phyloP scores from a whole-genome alignment of 768 basidiomycete genomes.

The Tephrocybe sp. region DNA sequence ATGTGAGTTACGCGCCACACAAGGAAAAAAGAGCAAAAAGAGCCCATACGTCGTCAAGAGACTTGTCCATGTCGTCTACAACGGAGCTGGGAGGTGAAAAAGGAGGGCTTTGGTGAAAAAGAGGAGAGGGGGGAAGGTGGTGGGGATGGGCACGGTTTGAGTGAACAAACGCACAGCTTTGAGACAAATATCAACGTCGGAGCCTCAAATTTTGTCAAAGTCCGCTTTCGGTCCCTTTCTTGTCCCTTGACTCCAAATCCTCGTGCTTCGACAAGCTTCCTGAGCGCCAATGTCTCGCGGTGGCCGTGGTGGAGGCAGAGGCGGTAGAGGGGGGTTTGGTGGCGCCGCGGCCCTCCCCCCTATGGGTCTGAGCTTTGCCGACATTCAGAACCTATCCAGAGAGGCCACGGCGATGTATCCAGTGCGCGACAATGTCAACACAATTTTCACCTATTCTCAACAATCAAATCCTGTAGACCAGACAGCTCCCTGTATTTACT shows the following conservation, averaged over 20 bases:
- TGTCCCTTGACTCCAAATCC: conserved; percentile 10
- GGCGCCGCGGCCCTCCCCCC: conserved; percentile 54
- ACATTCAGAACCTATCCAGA: conserved; percentile 72
- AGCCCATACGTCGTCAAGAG: conserved; percentile 72
- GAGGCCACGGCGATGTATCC: conserved; percentile 81
- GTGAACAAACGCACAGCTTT: conserved; percentile 16
- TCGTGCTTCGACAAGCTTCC: conserved; percentile 6
- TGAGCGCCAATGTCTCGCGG: conserved; percentile 37
- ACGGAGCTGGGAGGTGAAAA: conserved; percentile 14
- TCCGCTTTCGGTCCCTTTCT: conserved; percentile 22
- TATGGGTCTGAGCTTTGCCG: conserved; percentile 79
- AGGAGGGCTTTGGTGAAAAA: conserved; percentile 17
- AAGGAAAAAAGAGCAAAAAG: conserved; percentile 13
- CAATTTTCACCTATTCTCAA: conserved; percentile 21
- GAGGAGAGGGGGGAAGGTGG: conserved; percentile 31
- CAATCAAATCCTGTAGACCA: conserved; percentile 42
- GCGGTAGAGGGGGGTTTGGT: conserved; percentile 62
- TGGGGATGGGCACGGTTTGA: conserved; percentile 17
- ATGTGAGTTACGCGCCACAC: conserved; percentile 23
- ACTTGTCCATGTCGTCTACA: conserved; percentile 63
- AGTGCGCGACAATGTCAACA: conserved; percentile 45
- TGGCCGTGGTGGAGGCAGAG: conserved; percentile 37
- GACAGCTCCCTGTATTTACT: conserved; percentile 67
- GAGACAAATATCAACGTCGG: conserved; percentile 32
- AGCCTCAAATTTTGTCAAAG: conserved; percentile 34